Base-by-base conservation (phyloP, 768 basidiomycete genomes). In the Lactarius hatsudake region DNA sequence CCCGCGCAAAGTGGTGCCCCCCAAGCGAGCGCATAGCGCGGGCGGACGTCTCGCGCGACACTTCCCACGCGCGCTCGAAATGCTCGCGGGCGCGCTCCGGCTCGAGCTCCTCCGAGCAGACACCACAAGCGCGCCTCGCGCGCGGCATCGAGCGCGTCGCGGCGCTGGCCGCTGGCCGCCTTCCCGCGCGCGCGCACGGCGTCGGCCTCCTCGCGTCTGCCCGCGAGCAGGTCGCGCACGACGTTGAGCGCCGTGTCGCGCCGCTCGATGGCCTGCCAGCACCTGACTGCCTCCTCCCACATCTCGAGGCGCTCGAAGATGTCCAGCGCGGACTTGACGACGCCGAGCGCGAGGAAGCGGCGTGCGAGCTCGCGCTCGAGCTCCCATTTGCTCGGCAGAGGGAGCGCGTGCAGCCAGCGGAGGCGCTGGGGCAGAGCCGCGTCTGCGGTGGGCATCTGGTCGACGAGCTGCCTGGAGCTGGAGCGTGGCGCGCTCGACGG, bases 281-380 rank as follows among this genome's bases (percentile, higher is more conserved):
- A 98, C 69, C 84, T 82, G 53, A 94, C 94, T 9, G 93, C 95
- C 70, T 98, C 93, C 78, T 97, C 97, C 96, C 96, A 99, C 94
- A 98, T 94, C 79, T 98, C 95, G 67, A 98, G 81, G 42, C 93
- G 84, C 78, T 94, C 90, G 74, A 94, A 98, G 63, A 98, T 96
- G 76, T 91, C 96, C 59, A 98, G 80, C 0, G 97, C 96, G 5
- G 92, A 94, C 71, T 88, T 88, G 66, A 91, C 82, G 64, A 96
- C 94, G 18, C 97, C 97, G 59, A 98, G 81, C 55, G 86, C 83
- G 70, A 95, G 79, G 78, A 90, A 95, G 62, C 93, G 85, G 71
- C 83, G 76, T 1, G 94, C 97, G 28, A 99, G 83, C 76, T 99
- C 97, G 51, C 85, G 83, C 74, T 98, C 93, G 81, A 98, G 84